A percentile compares a stretch with the other conserved stretches of the same genome.
Conservation (phyloP, 2,329 filamentous ascomycete species). For the Cytospora chrysosperma region DNA sequence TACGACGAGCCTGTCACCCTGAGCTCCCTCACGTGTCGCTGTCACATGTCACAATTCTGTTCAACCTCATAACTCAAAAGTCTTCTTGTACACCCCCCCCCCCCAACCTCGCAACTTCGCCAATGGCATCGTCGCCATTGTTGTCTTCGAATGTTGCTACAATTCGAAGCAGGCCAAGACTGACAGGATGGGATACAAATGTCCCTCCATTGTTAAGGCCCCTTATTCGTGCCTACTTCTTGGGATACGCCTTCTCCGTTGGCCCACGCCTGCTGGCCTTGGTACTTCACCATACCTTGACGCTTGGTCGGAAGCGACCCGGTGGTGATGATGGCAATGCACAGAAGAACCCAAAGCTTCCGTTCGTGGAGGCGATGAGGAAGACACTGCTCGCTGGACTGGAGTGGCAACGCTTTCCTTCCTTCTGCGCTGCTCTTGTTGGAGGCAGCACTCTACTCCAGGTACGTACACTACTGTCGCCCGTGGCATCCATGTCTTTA, state of each 20-base stretch:
- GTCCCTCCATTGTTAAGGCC: constrained; percentile 55
- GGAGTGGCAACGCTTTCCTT: constrained; percentile 56
- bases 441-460: constrained; percentile 62
- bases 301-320: constrained; percentile 27
- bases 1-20: neutral
- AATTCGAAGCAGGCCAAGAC: neutral
- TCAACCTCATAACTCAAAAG: neutral
- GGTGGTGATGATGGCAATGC: constrained; percentile 35
- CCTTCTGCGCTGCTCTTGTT: constrained; percentile 60
- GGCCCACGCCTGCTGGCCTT: constrained; percentile 56
- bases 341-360: constrained; percentile 31
- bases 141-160: neutral
- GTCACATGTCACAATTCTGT: constrained; percentile 15
- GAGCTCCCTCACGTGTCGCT: neutral
- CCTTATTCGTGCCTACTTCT: constrained; percentile 56
- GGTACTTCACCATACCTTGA: constrained; percentile 46
- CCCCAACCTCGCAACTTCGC: no score
- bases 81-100: neutral
- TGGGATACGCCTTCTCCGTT: constrained; percentile 61
- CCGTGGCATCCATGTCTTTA: neutral
- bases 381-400: constrained; percentile 51
- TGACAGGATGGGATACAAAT: constrained; percentile 29
- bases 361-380: constrained; percentile 36
- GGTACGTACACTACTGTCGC: constrained; percentile 38
- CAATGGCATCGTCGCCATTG: constrained; percentile 6